These are phyloP conservation scores for Lizonia empirigonia DNA, from an alignment of 2,329 filamentous ascomycete species.

Conservation along the genomic window DNA sequence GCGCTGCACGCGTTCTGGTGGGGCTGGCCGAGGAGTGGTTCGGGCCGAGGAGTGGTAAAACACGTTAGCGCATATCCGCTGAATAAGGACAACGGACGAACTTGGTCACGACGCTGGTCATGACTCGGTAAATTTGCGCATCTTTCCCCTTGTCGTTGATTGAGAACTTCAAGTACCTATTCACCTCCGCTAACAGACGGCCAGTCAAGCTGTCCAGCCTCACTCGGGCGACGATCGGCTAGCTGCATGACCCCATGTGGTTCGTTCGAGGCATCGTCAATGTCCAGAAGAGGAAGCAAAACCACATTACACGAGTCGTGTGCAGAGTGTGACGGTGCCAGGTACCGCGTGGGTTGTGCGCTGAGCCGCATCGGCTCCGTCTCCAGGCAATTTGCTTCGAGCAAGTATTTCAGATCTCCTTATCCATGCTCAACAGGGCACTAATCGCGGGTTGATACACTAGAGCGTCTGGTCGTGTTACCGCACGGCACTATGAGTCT, in stretches of 20 bases:
- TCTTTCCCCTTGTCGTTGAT: neutral
- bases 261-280: neutral
- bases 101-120: neutral
- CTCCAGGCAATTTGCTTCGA: neutral
- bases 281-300: neutral
- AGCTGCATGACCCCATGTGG: neutral
- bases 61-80: neutral
- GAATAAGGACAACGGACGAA: neutral
- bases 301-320: neutral
- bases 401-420: neutral
- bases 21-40: too few relatives aligned
- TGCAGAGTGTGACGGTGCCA: neutral
- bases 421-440: too few relatives aligned
- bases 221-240: slow-evolving; percentile 7
- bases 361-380: neutral
- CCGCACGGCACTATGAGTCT: too few relatives aligned
- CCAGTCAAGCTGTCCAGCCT: neutral
- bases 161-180: too few relatives aligned
- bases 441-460: too few relatives aligned
- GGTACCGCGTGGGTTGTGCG: neutral
- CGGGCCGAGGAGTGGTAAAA: too few relatives aligned
- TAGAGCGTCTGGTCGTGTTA: too few relatives aligned
- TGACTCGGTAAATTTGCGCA: slow-evolving; percentile 6
- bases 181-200: neutral
- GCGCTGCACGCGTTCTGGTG: too few relatives aligned